Base-by-base conservation (phyloP, 768 basidiomycete genomes). In the Suillus luteus region DNA sequence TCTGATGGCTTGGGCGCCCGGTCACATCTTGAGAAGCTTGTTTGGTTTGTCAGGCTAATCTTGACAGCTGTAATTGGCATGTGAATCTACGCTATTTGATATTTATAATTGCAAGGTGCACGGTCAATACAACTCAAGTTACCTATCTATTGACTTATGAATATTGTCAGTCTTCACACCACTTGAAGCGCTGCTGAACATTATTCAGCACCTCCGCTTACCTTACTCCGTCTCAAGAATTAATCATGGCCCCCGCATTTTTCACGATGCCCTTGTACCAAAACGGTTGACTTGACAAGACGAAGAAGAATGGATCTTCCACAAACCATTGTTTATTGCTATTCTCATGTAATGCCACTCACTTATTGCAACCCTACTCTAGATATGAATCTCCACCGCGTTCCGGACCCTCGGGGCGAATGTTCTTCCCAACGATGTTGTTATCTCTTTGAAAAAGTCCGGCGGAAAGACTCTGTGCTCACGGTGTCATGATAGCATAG, bases 391-490 rank as follows among this genome's bases (percentile, higher is more conserved):
- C 70, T 15, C 49, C 72, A 15, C 65, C 67, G 14, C 72, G 62
- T 52, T 66, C 66, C 37, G 76, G 72, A 11, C 73, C 74, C 35
- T 63, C 68, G 2, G 78, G 27, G 76, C 1, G 66, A 65, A 10
- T 80, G 43, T 38, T 80, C 74, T 24, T 55, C 14, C 55, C 55
- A 38, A 38, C 3, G 22, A 24, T 15, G 22, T 14, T 24, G 37
- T 37, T 38, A 55, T 38, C 3, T 22, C 35, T 38, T 15, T 12
- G 55, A 38, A 7, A 78, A 67, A 2, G 79, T 80, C 22, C 62
- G 65, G 31, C 76, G 70, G 69, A 80, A 84, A 69, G 76, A 78
- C 43, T 65, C 71, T 58, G 72, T 62, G 68, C 77, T 78, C 41
- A 59, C 61, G 5, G 71, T 67, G 55, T 69, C 5, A 71, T 59